Evolutionary conservation across 2,329 filamentous ascomycete species (phyloP).

Genomic region (Claviceps sp.): DNA sequence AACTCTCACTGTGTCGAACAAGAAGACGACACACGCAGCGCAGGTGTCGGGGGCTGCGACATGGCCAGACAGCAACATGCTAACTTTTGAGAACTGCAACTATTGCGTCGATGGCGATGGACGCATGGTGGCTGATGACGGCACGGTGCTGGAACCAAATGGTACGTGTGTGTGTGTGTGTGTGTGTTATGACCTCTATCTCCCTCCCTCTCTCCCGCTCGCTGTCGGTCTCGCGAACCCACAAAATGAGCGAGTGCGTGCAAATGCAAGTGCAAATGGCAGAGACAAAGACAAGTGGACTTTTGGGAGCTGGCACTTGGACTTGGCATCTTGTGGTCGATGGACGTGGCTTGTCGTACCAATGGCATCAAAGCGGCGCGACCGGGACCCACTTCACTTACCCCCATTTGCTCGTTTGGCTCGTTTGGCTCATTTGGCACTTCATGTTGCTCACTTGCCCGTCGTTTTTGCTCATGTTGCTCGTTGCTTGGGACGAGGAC

Average conservation of each 20-base stretch:
- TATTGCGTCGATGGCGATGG: slow-evolving; percentile 54
- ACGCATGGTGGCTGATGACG: slow-evolving; percentile 79
- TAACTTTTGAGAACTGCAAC: slow-evolving; percentile 67
- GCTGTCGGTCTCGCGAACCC: not conserved
- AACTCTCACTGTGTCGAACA: slow-evolving; percentile 9
- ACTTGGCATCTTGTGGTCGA: slow-evolving; percentile 1
- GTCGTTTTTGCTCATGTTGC: no score
- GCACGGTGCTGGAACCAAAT: slow-evolving; percentile 69
- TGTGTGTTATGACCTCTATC: not conserved
- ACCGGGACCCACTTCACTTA: slow-evolving; percentile 5
- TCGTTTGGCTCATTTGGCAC: no score
- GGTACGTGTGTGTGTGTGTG: slow-evolving; percentile 42
- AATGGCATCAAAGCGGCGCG: slow-evolving; percentile 5
- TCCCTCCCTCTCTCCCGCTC: not conserved
- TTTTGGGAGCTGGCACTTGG: not conserved
- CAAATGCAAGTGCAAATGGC: slow-evolving; percentile 2
- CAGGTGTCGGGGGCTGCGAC: slow-evolving; percentile 24
- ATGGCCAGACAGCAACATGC: slow-evolving; percentile 64
- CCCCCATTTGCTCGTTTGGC: not conserved
- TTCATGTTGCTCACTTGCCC: no score
- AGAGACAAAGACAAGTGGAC: not conserved
- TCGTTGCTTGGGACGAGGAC: slow-evolving; percentile 1
- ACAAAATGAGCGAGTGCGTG: not conserved
- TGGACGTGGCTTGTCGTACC: not conserved
- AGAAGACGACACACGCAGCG: slow-evolving; percentile 11